Base-by-base conservation (phyloP, 1,139 yeast genomes). In the Debaryomyces sp. region DNA sequence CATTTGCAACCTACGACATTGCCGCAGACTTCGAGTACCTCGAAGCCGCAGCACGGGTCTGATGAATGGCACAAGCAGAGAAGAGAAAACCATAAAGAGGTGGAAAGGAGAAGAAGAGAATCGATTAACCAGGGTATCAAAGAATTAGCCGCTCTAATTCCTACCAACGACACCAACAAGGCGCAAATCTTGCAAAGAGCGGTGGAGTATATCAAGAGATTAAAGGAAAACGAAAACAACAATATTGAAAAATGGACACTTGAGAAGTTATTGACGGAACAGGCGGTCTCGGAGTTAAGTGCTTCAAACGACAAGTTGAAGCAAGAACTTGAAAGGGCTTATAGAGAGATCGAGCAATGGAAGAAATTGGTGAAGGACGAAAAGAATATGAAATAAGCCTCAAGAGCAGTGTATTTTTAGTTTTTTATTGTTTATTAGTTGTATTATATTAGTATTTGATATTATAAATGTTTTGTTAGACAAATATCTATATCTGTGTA, bases 71-170 rank as follows among this genome's bases (percentile, higher is more conserved):
- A 87, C 64, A 81, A 81, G 57, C 81, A 83, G 64, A 82, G 97
- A 59, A 85, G 89, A 60, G 89, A 89, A 59, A 92, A 90, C 67
- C 99, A 94, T 73, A 94, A 94, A 70, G 99, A 95, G 70, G 99
- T 94, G 27, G 99, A 94, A 72, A 82, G 97, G 63, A 84, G 98
- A 61, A 85, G 99, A 64, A 84, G 99, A 61, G 97, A 94, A 64
- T 84, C 87, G 44, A 94, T 94, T 64, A 94, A 92, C 69, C 78
- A 80, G 45, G 98, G 98, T 10, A 92, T 94, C 64, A 86, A 85
- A 60, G 91, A 86, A 60, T 79, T 94, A 59, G 89, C 96, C 35
- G 82, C 82, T 43, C 73, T 89, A 50, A 84, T 94, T 48, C 98
- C 98, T 17, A 86, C 92, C 33, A 84, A 88, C 50, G 98, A 92